Conservation (phyloP, 345 rosid genomes). For the Pistacia vera region DNA sequence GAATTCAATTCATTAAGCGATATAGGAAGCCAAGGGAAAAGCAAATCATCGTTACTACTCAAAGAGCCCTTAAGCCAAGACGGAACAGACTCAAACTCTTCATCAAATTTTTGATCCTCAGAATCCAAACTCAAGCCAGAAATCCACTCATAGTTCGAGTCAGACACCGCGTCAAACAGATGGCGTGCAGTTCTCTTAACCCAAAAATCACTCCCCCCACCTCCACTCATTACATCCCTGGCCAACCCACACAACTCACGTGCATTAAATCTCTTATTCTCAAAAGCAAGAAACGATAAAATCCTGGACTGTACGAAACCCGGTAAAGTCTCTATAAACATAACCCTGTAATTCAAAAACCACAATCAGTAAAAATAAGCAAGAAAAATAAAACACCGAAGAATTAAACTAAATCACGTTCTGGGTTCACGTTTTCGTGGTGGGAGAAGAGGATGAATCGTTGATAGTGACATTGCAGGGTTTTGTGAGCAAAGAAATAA, state of each 20-base stretch:
- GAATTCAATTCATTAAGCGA: constrained; percentile 34
- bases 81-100: constrained; percentile 58
- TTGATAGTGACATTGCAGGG: constrained; percentile 28
- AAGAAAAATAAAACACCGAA: background rate
- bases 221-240: constrained; percentile 38
- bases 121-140: constrained; percentile 48
- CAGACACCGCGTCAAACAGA: constrained; percentile 65
- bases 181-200: constrained; percentile 62
- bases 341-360: constrained; percentile 37
- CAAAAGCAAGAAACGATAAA: constrained; percentile 56
- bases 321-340: constrained; percentile 76
- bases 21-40: constrained; percentile 77
- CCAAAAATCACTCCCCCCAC: constrained; percentile 55
- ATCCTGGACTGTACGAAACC: constrained; percentile 64
- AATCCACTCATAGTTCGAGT: constrained; percentile 38
- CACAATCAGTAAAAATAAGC: constrained; percentile 8
- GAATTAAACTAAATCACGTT: background rate
- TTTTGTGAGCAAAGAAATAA: constrained; percentile 54
- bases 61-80: constrained; percentile 50
- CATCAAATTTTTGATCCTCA: constrained; percentile 27
- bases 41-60: constrained; percentile 16
- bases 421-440: constrained; percentile 44
- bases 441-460: constrained; percentile 32
- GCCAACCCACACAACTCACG: constrained; percentile 51
- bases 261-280: constrained; percentile 50